Conservation (phyloP, 2,329 filamentous ascomycete species). For the Teratosphaeria viscida region DNA sequence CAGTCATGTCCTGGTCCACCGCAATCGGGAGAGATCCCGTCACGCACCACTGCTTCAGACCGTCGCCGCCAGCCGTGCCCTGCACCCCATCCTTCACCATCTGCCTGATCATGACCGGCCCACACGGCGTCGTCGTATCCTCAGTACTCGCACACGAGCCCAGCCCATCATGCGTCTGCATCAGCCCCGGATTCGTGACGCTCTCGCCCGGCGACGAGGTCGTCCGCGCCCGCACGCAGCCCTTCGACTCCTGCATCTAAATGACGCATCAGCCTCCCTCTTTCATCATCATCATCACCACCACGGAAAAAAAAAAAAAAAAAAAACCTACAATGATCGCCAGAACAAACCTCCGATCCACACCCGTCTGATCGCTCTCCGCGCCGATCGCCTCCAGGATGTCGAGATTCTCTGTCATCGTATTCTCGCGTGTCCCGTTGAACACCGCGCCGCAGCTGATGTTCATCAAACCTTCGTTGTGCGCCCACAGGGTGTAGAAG, state of each 20-base stretch:
- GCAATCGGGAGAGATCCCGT: not conserved
- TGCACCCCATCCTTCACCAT: constrained; percentile 36
- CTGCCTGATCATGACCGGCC: constrained; percentile 21
- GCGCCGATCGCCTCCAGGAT: not conserved
- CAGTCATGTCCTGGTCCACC: not conserved
- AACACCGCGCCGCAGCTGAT: not conserved
- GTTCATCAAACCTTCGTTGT: constrained; percentile 1
- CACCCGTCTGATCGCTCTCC: not conserved
- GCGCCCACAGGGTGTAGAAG: not conserved
- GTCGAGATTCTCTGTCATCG: not conserved
- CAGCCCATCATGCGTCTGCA: constrained; percentile 35
- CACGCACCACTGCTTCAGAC: constrained; percentile 30
- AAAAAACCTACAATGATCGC: not conserved
- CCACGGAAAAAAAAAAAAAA: no score
- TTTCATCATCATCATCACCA: not conserved
- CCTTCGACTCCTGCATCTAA: constrained; percentile 35
- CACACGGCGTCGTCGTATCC: constrained; percentile 26
- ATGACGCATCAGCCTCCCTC: not conserved
- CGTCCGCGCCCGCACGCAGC: constrained; percentile 32
- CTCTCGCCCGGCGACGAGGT: constrained; percentile 27
- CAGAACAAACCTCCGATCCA: not conserved
- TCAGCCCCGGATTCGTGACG: constrained; percentile 36
- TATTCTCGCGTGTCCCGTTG: not conserved
- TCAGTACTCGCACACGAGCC: constrained; percentile 26
- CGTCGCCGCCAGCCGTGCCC: constrained; percentile 33